phyloP scores from a whole-genome alignment of 805 yeast species.

The Sungouiella thailandica region DNA sequence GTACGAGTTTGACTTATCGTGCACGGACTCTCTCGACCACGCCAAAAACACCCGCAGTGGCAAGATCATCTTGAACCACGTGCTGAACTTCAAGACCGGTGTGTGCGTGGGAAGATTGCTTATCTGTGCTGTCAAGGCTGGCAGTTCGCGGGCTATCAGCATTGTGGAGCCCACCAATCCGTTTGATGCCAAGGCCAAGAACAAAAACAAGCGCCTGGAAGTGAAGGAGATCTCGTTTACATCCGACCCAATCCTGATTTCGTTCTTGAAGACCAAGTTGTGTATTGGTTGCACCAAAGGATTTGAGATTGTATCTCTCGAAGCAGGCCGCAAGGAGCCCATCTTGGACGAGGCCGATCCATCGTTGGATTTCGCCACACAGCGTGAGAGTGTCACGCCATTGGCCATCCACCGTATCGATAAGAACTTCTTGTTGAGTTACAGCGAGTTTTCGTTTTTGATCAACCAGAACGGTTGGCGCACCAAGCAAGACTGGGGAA shows the following conservation, averaged over 20 bases:
- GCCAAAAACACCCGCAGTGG: constrained; percentile 56
- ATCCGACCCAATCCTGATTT: constrained; percentile 87
- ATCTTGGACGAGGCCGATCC: constrained; percentile 98
- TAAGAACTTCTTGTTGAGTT: constrained; percentile 80
- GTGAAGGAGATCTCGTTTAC: constrained; percentile 73
- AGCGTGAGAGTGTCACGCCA: constrained; percentile 74
- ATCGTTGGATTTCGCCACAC: constrained; percentile 88
- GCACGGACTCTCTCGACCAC: constrained; percentile 45
- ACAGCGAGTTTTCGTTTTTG: constrained; percentile 90
- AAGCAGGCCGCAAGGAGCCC: constrained; percentile 80
- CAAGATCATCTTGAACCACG: constrained; percentile 81
- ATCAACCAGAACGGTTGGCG: constrained; percentile 97
- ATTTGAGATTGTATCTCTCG: constrained; percentile 86
- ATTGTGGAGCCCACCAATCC: constrained; percentile 90
- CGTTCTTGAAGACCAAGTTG: constrained; percentile 80
- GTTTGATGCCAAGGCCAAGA: constrained; percentile 52
- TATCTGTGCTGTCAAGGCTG: constrained; percentile 82
- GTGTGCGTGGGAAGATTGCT: constrained; percentile 85
- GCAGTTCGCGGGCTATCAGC: constrained; percentile 74
- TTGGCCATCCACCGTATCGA: constrained; percentile 88
- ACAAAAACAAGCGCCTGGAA: constrained; percentile 58
- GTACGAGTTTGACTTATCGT: constrained; percentile 64
- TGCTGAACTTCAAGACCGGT: constrained; percentile 86
- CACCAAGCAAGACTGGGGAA: constrained; percentile 86
- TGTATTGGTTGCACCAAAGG: constrained; percentile 97